Conservation (phyloP, 2,329 filamentous ascomycete species). For the Penicillium sp. region DNA sequence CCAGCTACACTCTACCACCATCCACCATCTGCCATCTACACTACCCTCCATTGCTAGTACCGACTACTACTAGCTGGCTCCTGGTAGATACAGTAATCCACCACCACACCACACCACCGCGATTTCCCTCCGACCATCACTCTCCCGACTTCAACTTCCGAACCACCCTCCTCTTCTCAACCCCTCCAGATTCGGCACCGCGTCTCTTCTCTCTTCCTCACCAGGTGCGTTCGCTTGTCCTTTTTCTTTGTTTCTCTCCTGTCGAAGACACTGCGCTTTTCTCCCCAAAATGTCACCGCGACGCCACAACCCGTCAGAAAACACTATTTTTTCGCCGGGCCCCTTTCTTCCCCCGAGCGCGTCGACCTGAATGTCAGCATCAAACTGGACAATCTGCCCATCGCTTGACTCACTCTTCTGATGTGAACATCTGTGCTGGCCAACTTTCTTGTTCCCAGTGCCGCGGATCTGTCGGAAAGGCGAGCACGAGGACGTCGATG, state of each 20-base stretch:
- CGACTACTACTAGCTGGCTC: too few species aligned
- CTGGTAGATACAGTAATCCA: too few species aligned
- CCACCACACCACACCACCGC: not conserved
- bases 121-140: slow-evolving; percentile 3
- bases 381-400: not conserved
- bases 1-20: not conserved
- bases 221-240: not conserved
- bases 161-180: not conserved
- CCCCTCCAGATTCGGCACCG: not conserved
- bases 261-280: not conserved
- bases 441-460: not conserved
- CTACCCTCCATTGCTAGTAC: too few species aligned
- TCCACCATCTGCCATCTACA: too few species aligned
- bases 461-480: not conserved
- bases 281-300: slow-evolving; percentile 2
- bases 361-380: not conserved
- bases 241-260: not conserved
- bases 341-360: slow-evolving; percentile 4
- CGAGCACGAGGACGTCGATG: not conserved
- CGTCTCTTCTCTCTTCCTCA: not conserved
- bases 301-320: slow-evolving; percentile 8
- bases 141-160: not conserved
- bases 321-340: not conserved
- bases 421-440: not conserved
- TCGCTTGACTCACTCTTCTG: not conserved